phyloP scores from a whole-genome alignment of 306 rosid species.

The Trifolium fragiferum region DNA sequence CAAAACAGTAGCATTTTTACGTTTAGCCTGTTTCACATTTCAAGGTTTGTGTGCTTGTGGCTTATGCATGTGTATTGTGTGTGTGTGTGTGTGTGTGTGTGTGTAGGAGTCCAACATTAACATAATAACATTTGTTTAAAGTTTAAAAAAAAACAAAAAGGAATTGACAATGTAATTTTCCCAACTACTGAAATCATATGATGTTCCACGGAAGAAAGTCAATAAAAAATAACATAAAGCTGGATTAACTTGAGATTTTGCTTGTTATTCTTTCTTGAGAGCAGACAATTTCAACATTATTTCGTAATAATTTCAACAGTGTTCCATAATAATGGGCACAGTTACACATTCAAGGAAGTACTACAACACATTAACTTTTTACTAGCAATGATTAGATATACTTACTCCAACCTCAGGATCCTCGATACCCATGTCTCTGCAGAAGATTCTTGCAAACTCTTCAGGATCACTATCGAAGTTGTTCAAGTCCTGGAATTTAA shows the following conservation, averaged over 20 bases:
- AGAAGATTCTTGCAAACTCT: slow-evolving; percentile 84
- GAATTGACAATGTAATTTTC: slow-evolving; percentile 5
- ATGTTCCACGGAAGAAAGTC: slow-evolving; percentile 3
- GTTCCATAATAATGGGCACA: not conserved
- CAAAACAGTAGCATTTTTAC: slow-evolving; percentile 42
- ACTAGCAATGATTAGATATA: slow-evolving; percentile 19
- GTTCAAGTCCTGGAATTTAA: slow-evolving; percentile 78
- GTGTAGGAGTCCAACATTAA: slow-evolving; percentile 22
- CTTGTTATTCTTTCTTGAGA: slow-evolving; percentile 1
- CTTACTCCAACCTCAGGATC: slow-evolving; percentile 99
- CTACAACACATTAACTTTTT: slow-evolving; percentile 5
- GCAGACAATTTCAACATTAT: slow-evolving; percentile 12
- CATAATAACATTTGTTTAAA: slow-evolving; percentile 21
- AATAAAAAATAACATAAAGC: not conserved
- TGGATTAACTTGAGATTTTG: slow-evolving; percentile 12
- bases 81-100: not conserved
- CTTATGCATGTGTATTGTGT: not conserved
- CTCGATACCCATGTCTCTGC: slow-evolving; percentile 83
- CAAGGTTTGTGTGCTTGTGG: slow-evolving; percentile 20
- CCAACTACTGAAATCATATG: slow-evolving; percentile 11
- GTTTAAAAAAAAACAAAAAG: not conserved
- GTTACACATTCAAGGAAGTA: not conserved
- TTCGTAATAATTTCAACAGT: not conserved
- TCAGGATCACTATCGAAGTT: slow-evolving; percentile 96
- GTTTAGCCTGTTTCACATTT: slow-evolving; percentile 23